Evolutionary conservation across 2,329 filamentous ascomycete genomes (phyloP).

Genomic region (Alternaria brassicae): DNA sequence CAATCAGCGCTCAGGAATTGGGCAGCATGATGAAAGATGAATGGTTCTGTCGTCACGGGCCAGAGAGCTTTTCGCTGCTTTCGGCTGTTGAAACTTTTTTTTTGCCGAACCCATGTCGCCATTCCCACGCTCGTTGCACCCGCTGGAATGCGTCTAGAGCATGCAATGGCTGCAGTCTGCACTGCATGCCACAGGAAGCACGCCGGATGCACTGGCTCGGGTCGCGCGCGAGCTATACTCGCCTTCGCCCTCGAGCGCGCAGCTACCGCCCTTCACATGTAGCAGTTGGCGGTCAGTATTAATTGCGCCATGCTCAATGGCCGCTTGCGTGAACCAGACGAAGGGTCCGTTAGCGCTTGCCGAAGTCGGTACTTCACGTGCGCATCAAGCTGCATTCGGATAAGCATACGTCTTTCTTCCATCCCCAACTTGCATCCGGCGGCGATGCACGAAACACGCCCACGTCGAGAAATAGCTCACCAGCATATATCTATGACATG

Average conservation of each 20-base stretch:
- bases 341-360: constrained; percentile 15
- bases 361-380: constrained; percentile 25
- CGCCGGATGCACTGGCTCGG: not conserved
- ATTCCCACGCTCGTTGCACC: not conserved
- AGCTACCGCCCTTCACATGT: not conserved
- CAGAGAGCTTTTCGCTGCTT: constrained; percentile 36
- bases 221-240: not conserved
- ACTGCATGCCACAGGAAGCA: constrained; percentile 1
- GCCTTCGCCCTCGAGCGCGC: constrained; percentile 1
- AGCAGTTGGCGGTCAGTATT: constrained; percentile 5
- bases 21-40: constrained; percentile 44
- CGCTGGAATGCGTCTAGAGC: constrained; percentile 1
- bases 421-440: not conserved
- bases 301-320: constrained; percentile 21
- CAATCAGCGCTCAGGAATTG: constrained; percentile 32
- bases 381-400: not conserved
- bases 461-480: not conserved
- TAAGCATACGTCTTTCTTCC: not conserved
- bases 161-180: not conserved
- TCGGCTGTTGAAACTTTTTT: constrained; percentile 15
- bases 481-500: no score
- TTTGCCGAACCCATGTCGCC: constrained; percentile 8
- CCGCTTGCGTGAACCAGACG: constrained; percentile 1
- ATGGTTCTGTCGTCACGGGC: constrained; percentile 20
- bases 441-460: not conserved